Evolutionary conservation across 495 filamentous ascomycete species (phyloP).

Genomic region (Neurospora sp.): DNA sequence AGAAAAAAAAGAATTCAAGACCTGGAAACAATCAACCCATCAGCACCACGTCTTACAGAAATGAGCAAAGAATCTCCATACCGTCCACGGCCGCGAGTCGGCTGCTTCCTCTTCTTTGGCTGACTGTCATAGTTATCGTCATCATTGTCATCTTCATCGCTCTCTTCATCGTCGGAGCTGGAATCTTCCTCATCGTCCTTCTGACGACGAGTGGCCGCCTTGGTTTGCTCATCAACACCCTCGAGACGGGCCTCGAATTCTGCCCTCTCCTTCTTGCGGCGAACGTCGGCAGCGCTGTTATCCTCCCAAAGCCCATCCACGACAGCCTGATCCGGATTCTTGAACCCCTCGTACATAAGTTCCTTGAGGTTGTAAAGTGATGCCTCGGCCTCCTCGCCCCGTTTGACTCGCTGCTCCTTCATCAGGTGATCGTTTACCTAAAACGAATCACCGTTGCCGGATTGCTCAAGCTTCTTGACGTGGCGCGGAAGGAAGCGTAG

Average conservation of each 20-base stretch:
- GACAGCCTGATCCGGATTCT: conserved; percentile 3
- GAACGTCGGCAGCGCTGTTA: conserved; percentile 6
- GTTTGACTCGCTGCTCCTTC: neutral
- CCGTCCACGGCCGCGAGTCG: neutral
- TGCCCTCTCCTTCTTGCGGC: conserved; percentile 4
- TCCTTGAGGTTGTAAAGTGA: conserved; percentile 4
- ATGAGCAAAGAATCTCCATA: conserved; percentile 9
- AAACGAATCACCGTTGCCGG: neutral
- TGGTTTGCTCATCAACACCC: neutral
- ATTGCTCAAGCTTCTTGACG: neutral
- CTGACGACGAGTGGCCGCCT: neutral
- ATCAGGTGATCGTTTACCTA: conserved; percentile 15
- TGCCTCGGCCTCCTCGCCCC: conserved; percentile 2
- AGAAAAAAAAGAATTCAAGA: neutral
- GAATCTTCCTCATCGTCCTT: neutral
- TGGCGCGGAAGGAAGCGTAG: conserved; percentile 12
- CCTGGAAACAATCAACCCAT: conserved; percentile 5
- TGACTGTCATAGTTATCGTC: neutral
- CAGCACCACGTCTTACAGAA: conserved; percentile 7
- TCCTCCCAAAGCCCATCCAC: conserved; percentile 14
- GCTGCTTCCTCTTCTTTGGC: neutral
- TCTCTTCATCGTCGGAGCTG: neutral
- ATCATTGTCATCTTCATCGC: neutral
- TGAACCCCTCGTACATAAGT: conserved; percentile 11
- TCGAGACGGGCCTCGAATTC: conserved; percentile 5